A percentile compares a stretch with the other conserved stretches of the same genome.
Conservation (phyloP, 2,329 filamentous ascomycete species). For the Penicillium sp. region DNA sequence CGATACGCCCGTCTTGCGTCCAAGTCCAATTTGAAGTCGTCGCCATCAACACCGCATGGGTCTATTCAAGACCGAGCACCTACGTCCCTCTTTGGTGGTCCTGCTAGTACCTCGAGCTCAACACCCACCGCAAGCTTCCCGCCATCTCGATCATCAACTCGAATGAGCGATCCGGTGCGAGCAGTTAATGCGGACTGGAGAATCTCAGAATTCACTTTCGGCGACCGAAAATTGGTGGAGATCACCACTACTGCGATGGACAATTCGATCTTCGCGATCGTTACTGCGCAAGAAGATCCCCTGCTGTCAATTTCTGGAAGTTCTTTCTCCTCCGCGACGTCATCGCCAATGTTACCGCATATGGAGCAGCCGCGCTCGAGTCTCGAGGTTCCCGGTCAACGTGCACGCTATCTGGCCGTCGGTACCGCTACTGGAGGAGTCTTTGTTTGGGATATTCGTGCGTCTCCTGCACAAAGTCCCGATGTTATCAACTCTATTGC, state of each 20-base stretch:
- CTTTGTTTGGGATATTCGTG: conserved; percentile 81
- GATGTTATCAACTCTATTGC: conserved; percentile 61
- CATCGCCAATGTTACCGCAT: conserved; percentile 53
- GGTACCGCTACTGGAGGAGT: conserved; percentile 79
- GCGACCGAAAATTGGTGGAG: conserved; percentile 58
- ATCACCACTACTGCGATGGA: conserved; percentile 75
- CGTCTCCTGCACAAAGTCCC: conserved; percentile 57
- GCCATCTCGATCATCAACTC: conserved; percentile 35
- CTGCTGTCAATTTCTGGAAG: conserved; percentile 60
- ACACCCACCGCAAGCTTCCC: conserved; percentile 25
- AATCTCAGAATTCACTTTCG: conserved; percentile 62
- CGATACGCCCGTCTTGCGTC: conserved; percentile 60
- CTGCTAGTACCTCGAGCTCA: conserved; percentile 28
- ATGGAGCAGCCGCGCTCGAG: conserved; percentile 45
- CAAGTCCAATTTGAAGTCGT: conserved; percentile 27
- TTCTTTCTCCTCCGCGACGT: conserved; percentile 57
- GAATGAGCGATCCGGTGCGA: conserved; percentile 34
- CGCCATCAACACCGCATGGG: conserved; percentile 1
- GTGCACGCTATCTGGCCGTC: conserved; percentile 76
- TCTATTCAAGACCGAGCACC: conserved; percentile 23
- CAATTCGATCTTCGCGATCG: conserved; percentile 68
- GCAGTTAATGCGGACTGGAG: conserved; percentile 65
- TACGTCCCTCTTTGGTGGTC: conserved; percentile 56
- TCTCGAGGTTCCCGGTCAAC: conserved; percentile 76
- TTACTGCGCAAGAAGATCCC: conserved; percentile 78